Percentiles rank a stretch among this genome's conserved stretches.
Conservation (phyloP, 768 basidiomycete species). For the Holtermanniella nyarrowii region DNA sequence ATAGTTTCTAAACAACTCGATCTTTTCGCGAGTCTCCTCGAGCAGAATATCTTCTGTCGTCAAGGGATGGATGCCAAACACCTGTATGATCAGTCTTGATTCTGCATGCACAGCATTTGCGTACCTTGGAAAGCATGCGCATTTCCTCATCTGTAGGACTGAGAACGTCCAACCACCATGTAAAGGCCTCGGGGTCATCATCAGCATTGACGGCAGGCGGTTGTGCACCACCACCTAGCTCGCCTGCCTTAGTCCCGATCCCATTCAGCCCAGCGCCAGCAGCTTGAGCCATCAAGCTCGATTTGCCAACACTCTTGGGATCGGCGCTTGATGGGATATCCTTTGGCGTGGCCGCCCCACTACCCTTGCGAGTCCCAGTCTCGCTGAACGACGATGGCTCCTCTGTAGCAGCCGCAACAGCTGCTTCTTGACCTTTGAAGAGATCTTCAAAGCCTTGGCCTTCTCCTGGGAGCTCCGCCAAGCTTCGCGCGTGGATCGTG, state of each 20-base stretch:
- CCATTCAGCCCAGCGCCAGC: constrained; percentile 17
- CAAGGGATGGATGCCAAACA: constrained; percentile 91
- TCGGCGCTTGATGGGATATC: constrained; percentile 4
- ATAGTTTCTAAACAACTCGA: constrained; percentile 96
- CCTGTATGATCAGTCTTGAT: constrained; percentile 46
- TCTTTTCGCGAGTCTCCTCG: constrained; percentile 99
- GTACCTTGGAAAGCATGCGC: constrained; percentile 86
- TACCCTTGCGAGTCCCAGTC: constrained; percentile 4
- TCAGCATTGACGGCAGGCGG: constrained; percentile 30
- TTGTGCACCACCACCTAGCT: constrained; percentile 9
- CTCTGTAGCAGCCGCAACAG: constrained; percentile 1
- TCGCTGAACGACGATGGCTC: constrained; percentile 6
- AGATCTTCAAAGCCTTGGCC: constrained; percentile 87
- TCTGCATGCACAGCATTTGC: constrained; percentile 8
- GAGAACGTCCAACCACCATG: constrained; percentile 95
- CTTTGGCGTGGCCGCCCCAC: neutral
- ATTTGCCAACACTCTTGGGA: constrained; percentile 14
- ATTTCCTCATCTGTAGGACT: constrained; percentile 97
- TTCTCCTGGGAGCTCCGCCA: constrained; percentile 87
- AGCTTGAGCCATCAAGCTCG: constrained; percentile 22
- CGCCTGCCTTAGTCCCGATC: constrained; percentile 5
- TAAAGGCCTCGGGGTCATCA: constrained; percentile 56
- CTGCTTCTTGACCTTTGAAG: constrained; percentile 48
- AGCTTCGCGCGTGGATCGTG: constrained; percentile 86
- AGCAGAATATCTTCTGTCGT: constrained; percentile 99